Percentiles rank a stretch among this genome's conserved stretches.
phyloP scores from a whole-genome alignment of 495 filamentous ascomycete species.

The Penicillium pancosmium region DNA sequence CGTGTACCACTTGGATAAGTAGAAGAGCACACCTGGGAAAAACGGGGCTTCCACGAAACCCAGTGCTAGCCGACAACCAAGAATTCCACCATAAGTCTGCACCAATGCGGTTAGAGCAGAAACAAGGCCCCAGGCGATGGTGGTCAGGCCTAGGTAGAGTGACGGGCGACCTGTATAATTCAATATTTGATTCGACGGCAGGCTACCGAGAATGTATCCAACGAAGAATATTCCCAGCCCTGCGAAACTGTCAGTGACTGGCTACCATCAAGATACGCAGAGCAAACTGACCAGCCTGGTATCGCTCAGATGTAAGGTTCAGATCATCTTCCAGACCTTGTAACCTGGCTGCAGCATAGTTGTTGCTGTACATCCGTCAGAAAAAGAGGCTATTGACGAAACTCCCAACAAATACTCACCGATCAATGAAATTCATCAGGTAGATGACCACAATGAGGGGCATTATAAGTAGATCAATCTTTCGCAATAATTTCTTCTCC shows the following conservation, averaged over 20 bases:
- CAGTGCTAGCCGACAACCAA: slow-evolving; percentile 52
- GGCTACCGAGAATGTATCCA: slow-evolving; percentile 51
- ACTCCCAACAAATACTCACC: slow-evolving; percentile 23
- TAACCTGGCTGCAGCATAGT: slow-evolving; percentile 53
- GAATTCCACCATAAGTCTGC: slow-evolving; percentile 49
- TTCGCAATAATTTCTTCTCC: slow-evolving; percentile 46
- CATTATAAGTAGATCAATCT: slow-evolving; percentile 54
- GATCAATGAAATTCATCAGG: slow-evolving; percentile 58
- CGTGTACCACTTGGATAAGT: slow-evolving; percentile 60
- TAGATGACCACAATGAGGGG: slow-evolving; percentile 55
- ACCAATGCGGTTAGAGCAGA: slow-evolving; percentile 50
- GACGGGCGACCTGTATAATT: slow-evolving; percentile 54
- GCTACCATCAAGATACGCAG: background rate
- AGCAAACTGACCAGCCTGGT: slow-evolving; percentile 24
- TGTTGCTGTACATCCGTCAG: slow-evolving; percentile 37
- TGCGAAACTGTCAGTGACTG: slow-evolving; percentile 8
- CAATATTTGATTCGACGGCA: slow-evolving; percentile 58
- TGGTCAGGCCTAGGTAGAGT: slow-evolving; percentile 47
- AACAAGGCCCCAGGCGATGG: slow-evolving; percentile 52
- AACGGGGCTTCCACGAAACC: slow-evolving; percentile 52
- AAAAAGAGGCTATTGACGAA: background rate
- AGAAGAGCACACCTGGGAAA: slow-evolving; percentile 51
- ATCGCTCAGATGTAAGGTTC: slow-evolving; percentile 38
- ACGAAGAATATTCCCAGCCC: slow-evolving; percentile 52
- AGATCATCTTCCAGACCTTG: slow-evolving; percentile 50